Evolutionary conservation across 352 stramenopile genomes (phyloP).

Genomic region (Phytophthora sp.): DNA sequence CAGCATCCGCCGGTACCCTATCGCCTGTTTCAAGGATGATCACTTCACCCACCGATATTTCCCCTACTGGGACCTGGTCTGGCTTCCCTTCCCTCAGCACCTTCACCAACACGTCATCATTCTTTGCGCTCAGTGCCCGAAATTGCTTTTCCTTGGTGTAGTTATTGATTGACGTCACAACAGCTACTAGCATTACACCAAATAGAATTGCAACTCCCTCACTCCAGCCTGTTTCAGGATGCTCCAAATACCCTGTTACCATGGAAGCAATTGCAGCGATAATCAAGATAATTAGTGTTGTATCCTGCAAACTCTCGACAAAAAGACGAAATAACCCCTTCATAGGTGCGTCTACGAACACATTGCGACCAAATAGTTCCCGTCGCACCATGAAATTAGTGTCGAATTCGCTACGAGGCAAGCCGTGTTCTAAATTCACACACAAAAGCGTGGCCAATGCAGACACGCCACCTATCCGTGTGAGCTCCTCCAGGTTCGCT

Average conservation of each 20-base stretch:
- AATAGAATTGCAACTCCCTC: slow-evolving; percentile 95
- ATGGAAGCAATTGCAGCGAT: slow-evolving; percentile 87
- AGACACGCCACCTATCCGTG: slow-evolving; percentile 60
- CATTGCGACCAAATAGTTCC: slow-evolving; percentile 66
- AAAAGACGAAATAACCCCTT: slow-evolving; percentile 85
- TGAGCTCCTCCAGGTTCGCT: slow-evolving; percentile 65
- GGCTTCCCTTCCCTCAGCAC: slow-evolving; percentile 73
- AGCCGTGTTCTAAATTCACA: slow-evolving; percentile 70
- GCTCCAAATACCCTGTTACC: slow-evolving; percentile 79
- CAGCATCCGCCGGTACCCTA: slow-evolving; percentile 94
- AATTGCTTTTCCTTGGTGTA: slow-evolving; percentile 96
- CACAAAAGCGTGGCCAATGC: slow-evolving; percentile 66
- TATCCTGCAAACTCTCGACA: slow-evolving; percentile 89
- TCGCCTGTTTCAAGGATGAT: slow-evolving; percentile 94
- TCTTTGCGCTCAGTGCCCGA: slow-evolving; percentile 82
- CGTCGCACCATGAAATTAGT: slow-evolving; percentile 55
- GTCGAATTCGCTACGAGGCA: slow-evolving; percentile 68
- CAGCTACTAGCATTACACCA: slow-evolving; percentile 93
- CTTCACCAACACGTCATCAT: slow-evolving; percentile 89
- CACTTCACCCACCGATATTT: slow-evolving; percentile 87
- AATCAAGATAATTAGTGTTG: slow-evolving; percentile 91
- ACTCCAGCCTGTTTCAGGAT: slow-evolving; percentile 90
- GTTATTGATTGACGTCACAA: slow-evolving; percentile 96
- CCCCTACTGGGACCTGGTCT: slow-evolving; percentile 71
- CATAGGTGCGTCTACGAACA: slow-evolving; percentile 80